Percentiles rank a stretch among this genome's conserved stretches.
Conservation (phyloP, 306 rosid genomes). For the Echinosophora koreensis region DNA sequence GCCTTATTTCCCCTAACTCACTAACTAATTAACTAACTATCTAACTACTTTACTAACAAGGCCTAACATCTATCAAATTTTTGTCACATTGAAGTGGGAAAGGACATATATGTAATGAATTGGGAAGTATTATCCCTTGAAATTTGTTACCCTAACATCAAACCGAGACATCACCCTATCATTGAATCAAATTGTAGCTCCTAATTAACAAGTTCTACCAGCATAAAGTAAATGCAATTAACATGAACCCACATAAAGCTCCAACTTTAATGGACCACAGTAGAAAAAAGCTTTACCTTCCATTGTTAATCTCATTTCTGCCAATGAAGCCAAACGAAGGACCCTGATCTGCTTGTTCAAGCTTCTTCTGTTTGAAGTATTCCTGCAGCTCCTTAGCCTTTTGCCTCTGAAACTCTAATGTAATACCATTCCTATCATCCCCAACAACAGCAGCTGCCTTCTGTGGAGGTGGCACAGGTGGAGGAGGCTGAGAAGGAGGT, state of each 20-base stretch:
- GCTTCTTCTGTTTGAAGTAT: constrained; percentile 89
- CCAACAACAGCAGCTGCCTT: constrained; percentile 41
- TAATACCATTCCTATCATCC: constrained; percentile 62
- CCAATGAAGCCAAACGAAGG: constrained; percentile 90
- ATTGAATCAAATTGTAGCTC: constrained; percentile 26
- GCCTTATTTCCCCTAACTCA: too few relatives aligned
- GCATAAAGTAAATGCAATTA: not conserved
- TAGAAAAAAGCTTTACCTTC: constrained; percentile 65
- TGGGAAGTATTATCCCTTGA: not conserved
- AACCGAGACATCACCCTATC: constrained; percentile 3
- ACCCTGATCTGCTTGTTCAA: constrained; percentile 78
- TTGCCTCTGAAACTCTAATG: constrained; percentile 92
- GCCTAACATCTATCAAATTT: too few relatives aligned
- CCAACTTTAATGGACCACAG: constrained; percentile 11
- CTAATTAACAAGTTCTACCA: constrained; percentile 27
- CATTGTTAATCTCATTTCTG: constrained; percentile 87
- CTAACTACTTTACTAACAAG: too few relatives aligned
- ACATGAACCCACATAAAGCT: constrained; percentile 29
- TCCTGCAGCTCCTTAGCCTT: constrained; percentile 98
- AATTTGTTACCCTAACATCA: not conserved
- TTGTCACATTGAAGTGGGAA: not conserved
- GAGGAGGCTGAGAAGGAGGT: constrained; percentile 64
- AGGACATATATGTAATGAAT: not conserved
- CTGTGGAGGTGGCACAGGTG: constrained; percentile 47
- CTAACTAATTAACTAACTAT: too few relatives aligned